Percentiles rank a stretch among this genome's conserved stretches.
Evolutionary conservation across 768 basidiomycete species (phyloP).

Genomic region (Peribolospora kevripleyi): DNA sequence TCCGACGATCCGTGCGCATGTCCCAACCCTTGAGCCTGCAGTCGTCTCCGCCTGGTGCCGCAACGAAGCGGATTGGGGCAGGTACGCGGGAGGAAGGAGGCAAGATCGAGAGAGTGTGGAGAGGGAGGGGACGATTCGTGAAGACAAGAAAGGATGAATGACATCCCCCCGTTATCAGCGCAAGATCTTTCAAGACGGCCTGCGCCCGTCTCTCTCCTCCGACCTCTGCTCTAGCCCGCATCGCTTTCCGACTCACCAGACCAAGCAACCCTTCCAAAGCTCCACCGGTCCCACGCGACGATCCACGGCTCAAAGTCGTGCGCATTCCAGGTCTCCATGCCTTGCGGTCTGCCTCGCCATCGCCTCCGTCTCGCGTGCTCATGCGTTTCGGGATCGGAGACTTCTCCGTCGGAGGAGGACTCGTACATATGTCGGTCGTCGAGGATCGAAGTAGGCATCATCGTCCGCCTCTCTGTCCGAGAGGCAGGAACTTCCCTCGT

Average conservation of each 20-base stretch:
- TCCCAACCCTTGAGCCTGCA: constrained; percentile 80
- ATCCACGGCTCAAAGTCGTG: constrained; percentile 93
- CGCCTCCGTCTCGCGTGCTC: constrained; percentile 24
- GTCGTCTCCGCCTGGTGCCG: constrained; percentile 66
- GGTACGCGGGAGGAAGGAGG: neutral
- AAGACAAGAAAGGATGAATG: too few species aligned
- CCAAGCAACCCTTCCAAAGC: constrained; percentile 43
- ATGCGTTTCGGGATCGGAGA: constrained; percentile 26
- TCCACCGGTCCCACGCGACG: constrained; percentile 71
- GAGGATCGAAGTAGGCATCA: neutral
- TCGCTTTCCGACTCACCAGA: constrained; percentile 32
- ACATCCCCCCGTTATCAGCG: too few species aligned
- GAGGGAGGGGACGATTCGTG: too few species aligned
- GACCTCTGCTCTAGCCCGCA: too few species aligned
- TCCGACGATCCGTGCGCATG: constrained; percentile 34
- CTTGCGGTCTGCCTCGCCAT: constrained; percentile 22
- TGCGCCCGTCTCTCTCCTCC: too few species aligned
- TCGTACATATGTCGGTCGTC: constrained; percentile 29
- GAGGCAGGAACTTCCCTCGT: neutral
- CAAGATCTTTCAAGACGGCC: too few species aligned
- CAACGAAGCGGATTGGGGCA: neutral
- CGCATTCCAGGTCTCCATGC: constrained; percentile 47
- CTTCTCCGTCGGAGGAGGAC: constrained; percentile 55
- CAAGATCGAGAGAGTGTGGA: too few species aligned
- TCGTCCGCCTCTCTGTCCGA: neutral